A percentile compares a stretch with the other conserved stretches of the same genome.
Conservation (phyloP, 371 early-diverging fungal species). For the Lichtheimia ornata region DNA sequence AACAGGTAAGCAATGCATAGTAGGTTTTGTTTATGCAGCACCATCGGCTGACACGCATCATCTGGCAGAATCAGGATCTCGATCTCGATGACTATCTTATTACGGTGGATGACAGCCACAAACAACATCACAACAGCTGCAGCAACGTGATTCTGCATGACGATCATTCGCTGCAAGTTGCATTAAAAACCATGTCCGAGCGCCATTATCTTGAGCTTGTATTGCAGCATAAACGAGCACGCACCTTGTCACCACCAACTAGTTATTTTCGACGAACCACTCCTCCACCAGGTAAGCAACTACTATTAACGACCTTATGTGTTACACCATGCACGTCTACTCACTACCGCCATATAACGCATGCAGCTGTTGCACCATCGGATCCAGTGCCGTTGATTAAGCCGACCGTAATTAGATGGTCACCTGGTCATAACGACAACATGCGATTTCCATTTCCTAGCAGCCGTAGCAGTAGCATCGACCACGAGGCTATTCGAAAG, state of each 20-base stretch:
- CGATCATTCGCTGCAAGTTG: conserved; percentile 29
- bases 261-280: conserved; percentile 11
- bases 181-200: conserved; percentile 23
- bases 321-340: conserved; percentile 1
- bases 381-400: conserved; percentile 36
- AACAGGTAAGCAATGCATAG: conserved; percentile 13
- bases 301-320: not conserved
- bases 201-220: conserved; percentile 34
- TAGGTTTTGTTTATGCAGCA: no score
- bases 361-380: conserved; percentile 1
- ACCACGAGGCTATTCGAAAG: conserved; percentile 21
- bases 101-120: conserved; percentile 16
- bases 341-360: not conserved
- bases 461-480: not conserved
- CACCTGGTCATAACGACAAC: conserved; percentile 18
- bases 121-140: no score
- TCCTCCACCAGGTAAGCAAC: no score
- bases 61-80: conserved; percentile 15
- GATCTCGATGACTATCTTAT: conserved; percentile 34
- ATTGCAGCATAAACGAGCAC: conserved; percentile 29
- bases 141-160: conserved; percentile 22
- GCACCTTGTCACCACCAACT: conserved; percentile 11
- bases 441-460: conserved; percentile 5
- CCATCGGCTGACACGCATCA: no score
- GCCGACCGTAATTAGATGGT: conserved; percentile 45